phyloP scores from a whole-genome alignment of 768 basidiomycete species.

The Russula dissimulans region DNA sequence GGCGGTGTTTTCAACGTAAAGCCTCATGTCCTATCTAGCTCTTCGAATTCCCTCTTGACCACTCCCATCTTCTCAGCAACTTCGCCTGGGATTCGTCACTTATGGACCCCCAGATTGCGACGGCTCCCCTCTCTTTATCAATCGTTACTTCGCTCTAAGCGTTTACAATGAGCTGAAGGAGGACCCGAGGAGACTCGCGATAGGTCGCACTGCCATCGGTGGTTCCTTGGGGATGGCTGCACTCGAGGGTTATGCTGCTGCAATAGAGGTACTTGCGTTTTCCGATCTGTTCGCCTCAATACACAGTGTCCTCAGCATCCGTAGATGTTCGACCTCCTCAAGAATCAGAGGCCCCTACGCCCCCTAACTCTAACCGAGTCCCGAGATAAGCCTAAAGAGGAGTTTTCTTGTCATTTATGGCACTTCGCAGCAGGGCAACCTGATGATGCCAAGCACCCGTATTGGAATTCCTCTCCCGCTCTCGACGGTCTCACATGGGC shows the following conservation, averaged over 20 bases:
- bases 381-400: slow-evolving; percentile 11
- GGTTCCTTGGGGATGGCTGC: slow-evolving; percentile 18
- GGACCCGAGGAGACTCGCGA: slow-evolving; percentile 8
- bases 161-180: slow-evolving; percentile 17
- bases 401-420: slow-evolving; percentile 12
- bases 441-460: slow-evolving; percentile 12
- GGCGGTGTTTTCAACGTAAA: slow-evolving; percentile 3
- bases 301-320: not conserved
- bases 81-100: slow-evolving; percentile 21
- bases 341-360: slow-evolving; percentile 11
- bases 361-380: slow-evolving; percentile 1
- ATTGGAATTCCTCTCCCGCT: slow-evolving; percentile 6
- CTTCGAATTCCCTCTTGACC: not conserved
- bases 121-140: slow-evolving; percentile 18
- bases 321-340: slow-evolving; percentile 19
- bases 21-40: not conserved
- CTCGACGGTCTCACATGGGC: slow-evolving; percentile 18
- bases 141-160: slow-evolving; percentile 17
- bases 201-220: slow-evolving; percentile 18
- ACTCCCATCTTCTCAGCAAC: not conserved
- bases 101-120: slow-evolving; percentile 19
- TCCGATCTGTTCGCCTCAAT: not conserved
- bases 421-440: slow-evolving; percentile 20
- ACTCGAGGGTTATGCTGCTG: slow-evolving; percentile 19
- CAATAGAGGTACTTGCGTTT: slow-evolving; percentile 13